Evolutionary conservation across 1,284 basidiomycete genomes (phyloP).

Genomic region (Tilletia setariae): DNA sequence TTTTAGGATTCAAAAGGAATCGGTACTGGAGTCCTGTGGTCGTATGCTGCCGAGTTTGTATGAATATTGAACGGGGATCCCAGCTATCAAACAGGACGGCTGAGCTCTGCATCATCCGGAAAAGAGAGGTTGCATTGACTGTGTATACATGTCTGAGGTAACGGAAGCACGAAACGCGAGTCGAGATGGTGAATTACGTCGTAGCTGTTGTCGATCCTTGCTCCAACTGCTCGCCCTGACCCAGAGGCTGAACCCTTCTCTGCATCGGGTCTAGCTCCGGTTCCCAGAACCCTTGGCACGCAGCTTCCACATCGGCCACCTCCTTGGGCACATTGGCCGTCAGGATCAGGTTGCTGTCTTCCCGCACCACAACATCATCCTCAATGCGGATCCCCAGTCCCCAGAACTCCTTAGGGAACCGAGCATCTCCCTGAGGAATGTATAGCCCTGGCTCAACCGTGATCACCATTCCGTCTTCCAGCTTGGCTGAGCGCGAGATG

Average conservation of each 20-base stretch:
- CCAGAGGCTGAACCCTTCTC: background rate
- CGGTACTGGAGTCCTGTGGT: too few species aligned
- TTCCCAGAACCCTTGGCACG: constrained; percentile 25
- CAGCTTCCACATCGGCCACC: constrained; percentile 48
- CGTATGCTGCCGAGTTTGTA: too few species aligned
- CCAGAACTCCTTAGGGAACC: constrained; percentile 42
- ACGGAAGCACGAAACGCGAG: too few species aligned
- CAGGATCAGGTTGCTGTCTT: constrained; percentile 36
- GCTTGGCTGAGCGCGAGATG: constrained; percentile 35
- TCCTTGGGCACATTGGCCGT: constrained; percentile 45
- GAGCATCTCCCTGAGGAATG: constrained; percentile 27
- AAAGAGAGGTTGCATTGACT: too few species aligned
- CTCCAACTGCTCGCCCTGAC: background rate
- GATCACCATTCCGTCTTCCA: constrained; percentile 43
- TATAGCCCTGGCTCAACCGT: constrained; percentile 53
- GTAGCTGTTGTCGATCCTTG: background rate
- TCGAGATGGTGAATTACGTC: too few species aligned
- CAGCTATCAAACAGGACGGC: too few species aligned
- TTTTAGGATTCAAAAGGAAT: too few species aligned
- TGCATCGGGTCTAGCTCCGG: background rate
- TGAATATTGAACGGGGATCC: too few species aligned
- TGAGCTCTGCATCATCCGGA: too few species aligned
- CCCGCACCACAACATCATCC: constrained; percentile 48
- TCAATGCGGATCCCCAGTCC: constrained; percentile 52
- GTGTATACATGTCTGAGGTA: too few species aligned